Base-by-base conservation (phyloP, 305 asterid species). In the Fraxinus sp. region DNA sequence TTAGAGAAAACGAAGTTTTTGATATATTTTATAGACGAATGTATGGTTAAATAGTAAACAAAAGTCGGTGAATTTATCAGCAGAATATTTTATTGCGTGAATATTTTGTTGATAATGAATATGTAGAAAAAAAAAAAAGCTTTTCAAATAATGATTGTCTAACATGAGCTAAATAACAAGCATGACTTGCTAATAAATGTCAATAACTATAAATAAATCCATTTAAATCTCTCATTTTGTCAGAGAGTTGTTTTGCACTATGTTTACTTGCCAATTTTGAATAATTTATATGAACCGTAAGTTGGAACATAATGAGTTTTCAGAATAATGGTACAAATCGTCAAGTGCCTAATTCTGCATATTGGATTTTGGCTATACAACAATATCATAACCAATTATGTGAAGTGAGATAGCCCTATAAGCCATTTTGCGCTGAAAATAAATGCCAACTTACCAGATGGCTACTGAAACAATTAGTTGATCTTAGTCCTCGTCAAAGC, bases 401-500 rank as follows among this genome's bases (percentile, higher is more conserved):
- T 30, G 75, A 70, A 10, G 73, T 24, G 73, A 66, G 5, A 8
- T 8, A 24, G 73, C 73, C 3, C 75, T 11, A 13, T 68, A 30
- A 28, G 39, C 39, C 36, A 30, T 30, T 68, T 70, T 70, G 36
- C 5, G 55, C 77, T n/a, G 71, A 74, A 62, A 76, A 30, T 1
- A 80, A 20, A 4, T 22, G 76, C 57, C 72, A 49, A 74, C 59
- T 49, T 49, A 83, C 57, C 28, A 32, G 55, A 77, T 44, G 37
- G 80, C 74, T 71, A 85, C 77, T 35, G 37, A 57, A 79, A 62
- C 24, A 74, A 82, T 46, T 71, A 30, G 57, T 18, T 30, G 74
- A 32, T 46, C 52, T 86, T 80, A 90, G 80, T 91, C 97, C 10
- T 89, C 98, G 8, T 92, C 97, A 14, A 44, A 85, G 83, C 91